Base-by-base conservation (phyloP, 1,284 basidiomycete genomes). In the Trichosporon sp. region DNA sequence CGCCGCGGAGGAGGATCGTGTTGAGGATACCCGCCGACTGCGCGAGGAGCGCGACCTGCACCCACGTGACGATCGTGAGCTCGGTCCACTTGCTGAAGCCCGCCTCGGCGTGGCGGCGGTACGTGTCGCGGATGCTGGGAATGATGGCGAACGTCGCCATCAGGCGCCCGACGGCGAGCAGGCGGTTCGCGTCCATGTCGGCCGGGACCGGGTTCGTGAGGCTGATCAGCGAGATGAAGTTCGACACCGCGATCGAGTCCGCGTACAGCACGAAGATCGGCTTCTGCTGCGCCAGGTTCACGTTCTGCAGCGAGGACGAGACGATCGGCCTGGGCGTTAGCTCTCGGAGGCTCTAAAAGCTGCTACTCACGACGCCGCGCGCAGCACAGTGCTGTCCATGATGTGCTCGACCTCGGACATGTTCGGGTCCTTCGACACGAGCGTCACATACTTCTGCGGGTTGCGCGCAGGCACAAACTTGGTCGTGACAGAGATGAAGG, bases 341-440 rank as follows among this genome's bases (percentile, higher is more conserved):
- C 56, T n/a, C n/a, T n/a, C n/a, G 27, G 31, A 9, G 12, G 9
- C 12, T 4, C 27, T 11, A 60, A 6, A 9, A 25, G 23, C 25
- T 9, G 27, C 27, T 31, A 60, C 56, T 60, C 56, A 60, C 56
- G 56, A 60, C 18, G 56, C 56, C 3, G 56, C 56, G 15, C 27
- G 27, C 18, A 60, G 29, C 6, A 60, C 56, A 21, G 15, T 9
- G 56, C 56, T 32, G 56, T 60, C 56, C 27, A 60, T 60, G 56
- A 31, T 60, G 56, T 60, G 56, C 27, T 60, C 56, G 56, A 60
- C 56, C 56, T 60, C 56, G 56, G 27, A 18, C 56, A 32, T 60
- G 56, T 60, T 60, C 29, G 56, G 56, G 56, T 60, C 56, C 56
- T 60, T 60, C 7, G 56, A 60, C 29, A 60, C 56, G 56, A 60